phyloP scores from a whole-genome alignment of 1,284 basidiomycete genomes.

The Ceratobasidium sp. region DNA sequence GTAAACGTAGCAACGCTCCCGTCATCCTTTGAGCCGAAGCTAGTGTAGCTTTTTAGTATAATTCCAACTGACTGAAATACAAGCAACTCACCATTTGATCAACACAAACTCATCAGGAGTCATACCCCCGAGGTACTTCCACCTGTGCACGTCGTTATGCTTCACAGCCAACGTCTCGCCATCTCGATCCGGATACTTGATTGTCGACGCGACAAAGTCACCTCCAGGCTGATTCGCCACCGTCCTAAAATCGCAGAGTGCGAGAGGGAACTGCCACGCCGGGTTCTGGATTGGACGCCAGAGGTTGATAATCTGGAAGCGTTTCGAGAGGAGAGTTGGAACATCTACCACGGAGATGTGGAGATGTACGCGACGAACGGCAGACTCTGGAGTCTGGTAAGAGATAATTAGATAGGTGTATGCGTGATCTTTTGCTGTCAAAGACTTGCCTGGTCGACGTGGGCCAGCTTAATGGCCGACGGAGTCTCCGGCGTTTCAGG shows the following conservation, averaged over 20 bases:
- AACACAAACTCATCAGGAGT: conserved; percentile 73
- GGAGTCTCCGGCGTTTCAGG: conserved; percentile 61
- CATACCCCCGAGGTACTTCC: conserved; percentile 76
- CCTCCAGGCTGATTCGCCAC: conserved; percentile 62
- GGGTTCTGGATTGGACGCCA: conserved; percentile 74
- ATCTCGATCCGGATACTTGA: conserved; percentile 68
- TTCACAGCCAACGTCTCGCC: conserved; percentile 72
- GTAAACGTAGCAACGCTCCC: conserved; percentile 68
- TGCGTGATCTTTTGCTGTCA: too few species aligned
- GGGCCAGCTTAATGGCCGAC: conserved; percentile 61
- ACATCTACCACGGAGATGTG: conserved; percentile 68
- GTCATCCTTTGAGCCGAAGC: conserved; percentile 69
- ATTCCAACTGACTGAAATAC: not conserved
- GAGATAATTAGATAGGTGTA: too few species aligned
- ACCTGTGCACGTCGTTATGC: conserved; percentile 69
- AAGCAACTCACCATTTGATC: conserved; percentile 76
- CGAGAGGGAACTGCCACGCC: conserved; percentile 71
- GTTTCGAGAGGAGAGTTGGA: conserved; percentile 62
- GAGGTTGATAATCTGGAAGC: conserved; percentile 79
- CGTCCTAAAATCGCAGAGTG: conserved; percentile 71
- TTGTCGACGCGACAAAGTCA: conserved; percentile 66
- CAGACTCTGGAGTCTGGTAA: conserved; percentile 67
- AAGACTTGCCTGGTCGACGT: too few species aligned
- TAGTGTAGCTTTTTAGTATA: conserved; percentile 49
- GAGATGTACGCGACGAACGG: conserved; percentile 65